Base-by-base conservation (phyloP, 805 yeast species). In the Ogataea methylovora region DNA sequence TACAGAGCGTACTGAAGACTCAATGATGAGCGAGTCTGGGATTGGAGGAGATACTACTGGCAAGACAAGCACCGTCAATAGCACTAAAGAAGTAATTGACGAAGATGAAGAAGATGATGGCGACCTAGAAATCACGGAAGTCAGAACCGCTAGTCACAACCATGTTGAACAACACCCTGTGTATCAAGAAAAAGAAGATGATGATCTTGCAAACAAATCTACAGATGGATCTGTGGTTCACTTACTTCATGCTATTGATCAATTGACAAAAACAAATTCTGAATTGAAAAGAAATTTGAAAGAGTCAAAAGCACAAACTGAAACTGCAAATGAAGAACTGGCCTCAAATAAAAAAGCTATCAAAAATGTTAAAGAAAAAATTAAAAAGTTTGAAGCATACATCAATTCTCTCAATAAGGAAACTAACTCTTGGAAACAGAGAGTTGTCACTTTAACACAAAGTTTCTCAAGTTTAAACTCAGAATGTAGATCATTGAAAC, bases 161-260 rank as follows among this genome's bases (percentile, higher is more conserved):
- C 10, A 7, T 8, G 21, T 14, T 21, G 14, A 16, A 8, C 9
- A 22, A 5, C 14, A 21, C 11, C 21, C 20, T 21, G 25, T 19
- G 21, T 13, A 22, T 12, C 9, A 13, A n/a, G 21, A 14, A 10
- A 18, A 27, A 14, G 12, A 20, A 11, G 13, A 10, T 24, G 24
- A 23, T 25, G 23, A 20, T 9, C 14, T 11, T 22, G 13, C 27
- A n/a, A 26, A 30, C 13, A 15, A 26, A 2, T 44, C 41, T 23
- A 36, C 32, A n/a, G n/a, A n/a, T 8, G 32, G 36, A 2, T 44
- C 51, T 1, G 37, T 50, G 32, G 45, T 48, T 13, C 43, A 49
- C 28, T 30, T 50, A 15, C 28, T 50, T 4, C 39, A 38, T 13
- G 42, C 49, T 7, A 41, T 50, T 5, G 20, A 39, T 1, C 38